Base-by-base conservation (phyloP, 1,139 yeast species). In the Nakaseomyces uthaithaninus region DNA sequence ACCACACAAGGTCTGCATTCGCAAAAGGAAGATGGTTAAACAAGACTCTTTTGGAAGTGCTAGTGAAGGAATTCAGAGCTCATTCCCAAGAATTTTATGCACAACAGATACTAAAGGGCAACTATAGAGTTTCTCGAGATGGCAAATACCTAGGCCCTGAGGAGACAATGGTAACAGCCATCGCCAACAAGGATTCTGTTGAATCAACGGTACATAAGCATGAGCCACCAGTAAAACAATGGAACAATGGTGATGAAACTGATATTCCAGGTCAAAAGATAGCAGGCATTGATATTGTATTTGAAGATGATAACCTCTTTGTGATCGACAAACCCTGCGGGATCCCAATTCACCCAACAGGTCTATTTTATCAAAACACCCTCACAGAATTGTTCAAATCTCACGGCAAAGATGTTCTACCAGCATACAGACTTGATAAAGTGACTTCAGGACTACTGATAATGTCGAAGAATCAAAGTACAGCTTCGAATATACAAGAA, bases 1-100 rank as follows among this genome's bases (percentile, higher is more conserved):
- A 74, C 56, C 84, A 77, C 61, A 82, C 91, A 0, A 83, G 86
- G 54, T 65, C 80, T 54, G 81, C 95, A 1, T 80, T 78, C 56
- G 89, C 94, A 53, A 91, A 93, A 60, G 72, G 80, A 48, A 69
- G 98, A 45, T 91, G 98, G 98, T 68, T 87, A 46, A 82, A 79
- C 49, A 68, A 81, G 20, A 72, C 77, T 16, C 60, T 91, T 33
- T 49, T 84, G 12, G 95, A 89, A 41, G 75, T 89, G 2, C 80
- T 89, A 52, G 65, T 74, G 1, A 69, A 72, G 31, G 97, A 87
- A 58, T 87, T 89, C 54, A 66, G 94, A 38, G 40, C 51, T 3
- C 45, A 44, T 33, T 38, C 52, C 1, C 33, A 40, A 30, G 52
- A 53, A 11, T 47, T 53, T 27, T 53, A 55, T 33, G 16, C 36